Evolutionary conservation across 192 early-diverging fungal genomes (phyloP).

Genomic region (Coemansia sp.): DNA sequence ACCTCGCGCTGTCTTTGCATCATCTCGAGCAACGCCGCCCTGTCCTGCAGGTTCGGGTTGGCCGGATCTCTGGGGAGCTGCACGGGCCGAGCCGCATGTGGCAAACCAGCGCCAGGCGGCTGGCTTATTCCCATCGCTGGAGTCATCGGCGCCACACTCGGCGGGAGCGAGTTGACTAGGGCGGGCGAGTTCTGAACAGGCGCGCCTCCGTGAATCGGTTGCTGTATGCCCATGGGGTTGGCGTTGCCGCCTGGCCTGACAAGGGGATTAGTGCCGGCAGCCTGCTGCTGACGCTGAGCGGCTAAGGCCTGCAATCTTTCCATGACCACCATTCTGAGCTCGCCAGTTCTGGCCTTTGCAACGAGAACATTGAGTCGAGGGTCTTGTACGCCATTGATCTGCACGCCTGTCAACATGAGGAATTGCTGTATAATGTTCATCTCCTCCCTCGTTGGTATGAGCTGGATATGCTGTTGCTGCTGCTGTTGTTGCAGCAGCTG

Average conservation of each 20-base stretch:
- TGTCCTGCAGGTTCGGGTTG: conserved; percentile 29
- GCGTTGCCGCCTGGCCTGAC: conserved; percentile 7
- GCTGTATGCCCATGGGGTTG: conserved; percentile 9
- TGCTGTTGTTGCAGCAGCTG: conserved; percentile 14
- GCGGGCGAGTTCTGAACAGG: conserved; percentile 24
- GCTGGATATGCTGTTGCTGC: conserved; percentile 11
- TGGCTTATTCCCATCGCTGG: background rate
- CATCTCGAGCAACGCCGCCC: conserved; percentile 26
- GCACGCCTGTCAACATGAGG: conserved; percentile 16
- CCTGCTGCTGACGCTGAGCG: conserved; percentile 23
- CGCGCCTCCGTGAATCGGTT: conserved; percentile 14
- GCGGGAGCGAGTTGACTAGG: conserved; percentile 15
- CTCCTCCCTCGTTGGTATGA: conserved; percentile 36
- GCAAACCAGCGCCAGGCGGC: background rate
- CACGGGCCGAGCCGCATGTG: conserved; percentile 8
- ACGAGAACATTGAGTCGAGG: conserved; percentile 20
- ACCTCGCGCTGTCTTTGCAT: conserved; percentile 24
- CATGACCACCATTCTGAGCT: conserved; percentile 25
- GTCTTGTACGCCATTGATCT: conserved; percentile 25
- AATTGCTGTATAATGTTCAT: conserved; percentile 34
- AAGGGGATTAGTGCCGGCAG: background rate
- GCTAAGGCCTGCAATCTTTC: conserved; percentile 13
- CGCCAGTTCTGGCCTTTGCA: conserved; percentile 36
- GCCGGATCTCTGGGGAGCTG: conserved; percentile 24
- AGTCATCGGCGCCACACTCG: background rate